Base-by-base conservation (phyloP, 23 red algal genomes). In the Gracilaria caudata region DNA sequence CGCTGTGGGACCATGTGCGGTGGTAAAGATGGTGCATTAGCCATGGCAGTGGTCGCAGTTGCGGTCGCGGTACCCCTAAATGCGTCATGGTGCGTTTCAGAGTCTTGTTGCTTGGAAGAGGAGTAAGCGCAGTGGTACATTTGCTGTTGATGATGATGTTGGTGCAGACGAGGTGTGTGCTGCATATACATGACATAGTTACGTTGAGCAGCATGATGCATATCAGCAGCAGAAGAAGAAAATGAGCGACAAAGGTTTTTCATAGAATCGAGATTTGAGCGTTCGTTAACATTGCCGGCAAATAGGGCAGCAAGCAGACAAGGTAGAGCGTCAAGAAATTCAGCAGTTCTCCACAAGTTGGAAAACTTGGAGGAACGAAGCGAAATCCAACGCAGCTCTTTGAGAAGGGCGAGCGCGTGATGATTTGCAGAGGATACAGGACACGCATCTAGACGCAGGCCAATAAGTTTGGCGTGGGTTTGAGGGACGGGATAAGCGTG, bases 381-480 rank as follows among this genome's bases (percentile, higher is more conserved):
- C 16, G 85, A 89, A 45, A 89, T 59, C 85, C 85, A 89, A 16
- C 72, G 85, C 12, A 89, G 68, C 32, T 89, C 36, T 12, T 34
- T 38, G 14, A 89, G 74, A 37, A 66, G 74, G 13, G 47, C 13
- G n/a, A 89, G 85, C 6, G 85, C 53, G 51, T 89, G 63, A 8
- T 59, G 35, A 26, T 41, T 26, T 0, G 60, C 35, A 28, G 43
- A 38, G 54, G 64, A 53, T 17, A 89, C 29, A 5, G 68, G 68
- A 25, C 68, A 78, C 24, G 72, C 68, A 57, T 89, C 85, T 0
- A 89, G 33, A 38, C 56, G 51, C 2, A 89, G 39, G 4, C 85
- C 85, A 75, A 28, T 16, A 14, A 73, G 24, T 32, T 55, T 36
- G 2, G 79, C 68, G 19, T 36, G 30, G 2, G 40, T 4, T 21